Evolutionary conservation across 192 early-diverging fungal species (phyloP), one percentile per base, ranked within the genome.

Genomic region (Mortierella alpina): DNA sequence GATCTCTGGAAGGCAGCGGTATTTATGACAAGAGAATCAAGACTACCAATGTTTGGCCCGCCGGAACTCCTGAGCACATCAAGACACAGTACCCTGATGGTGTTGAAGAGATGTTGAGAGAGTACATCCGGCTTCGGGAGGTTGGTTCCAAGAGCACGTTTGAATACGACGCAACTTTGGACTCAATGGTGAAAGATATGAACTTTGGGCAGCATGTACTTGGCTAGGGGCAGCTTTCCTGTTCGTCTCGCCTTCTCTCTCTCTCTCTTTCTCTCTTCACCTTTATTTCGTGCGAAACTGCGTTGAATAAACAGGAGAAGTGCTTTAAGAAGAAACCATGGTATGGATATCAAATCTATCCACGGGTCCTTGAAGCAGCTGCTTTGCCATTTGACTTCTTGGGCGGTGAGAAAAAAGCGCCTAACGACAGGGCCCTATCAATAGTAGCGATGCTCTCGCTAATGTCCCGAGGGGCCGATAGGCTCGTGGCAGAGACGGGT

Each of bases 1-100:
- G 56, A 14, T 12, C 9, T 11, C n/a, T 40, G 41, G 44, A 51
- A 51, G 20, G 47, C 44, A 23, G 9, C 2, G 60, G 45, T 14
- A 18, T 18, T 15, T 15, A 54, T 15, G 46, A 44, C 20, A 20
- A 68, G 44, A 4, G 42, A n/a, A 15, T 50, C n/a, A 47, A 31
- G 20, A 58, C 31, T 52, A 14, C 47, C 13, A 9, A 11, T 2
- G 10, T 22, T 10, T 79, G 75, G 75, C 75, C 75, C 3, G 42
- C 58, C 40, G 55, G 63, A 20, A 67, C 69, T 8, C 75, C 75
- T n/a, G 75, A 79, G 53, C 61, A 79, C 52, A 23, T 79, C 51
- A 70, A 64, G 64, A 50, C 63, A 6, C 62, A 66, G 50, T 79
- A 79, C 64, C 63, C 69, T 15, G 69, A 58, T 13, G 75, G 75